phyloP scores from a whole-genome alignment of 2,329 filamentous ascomycete species.

The Aspergillus floridensis region DNA sequence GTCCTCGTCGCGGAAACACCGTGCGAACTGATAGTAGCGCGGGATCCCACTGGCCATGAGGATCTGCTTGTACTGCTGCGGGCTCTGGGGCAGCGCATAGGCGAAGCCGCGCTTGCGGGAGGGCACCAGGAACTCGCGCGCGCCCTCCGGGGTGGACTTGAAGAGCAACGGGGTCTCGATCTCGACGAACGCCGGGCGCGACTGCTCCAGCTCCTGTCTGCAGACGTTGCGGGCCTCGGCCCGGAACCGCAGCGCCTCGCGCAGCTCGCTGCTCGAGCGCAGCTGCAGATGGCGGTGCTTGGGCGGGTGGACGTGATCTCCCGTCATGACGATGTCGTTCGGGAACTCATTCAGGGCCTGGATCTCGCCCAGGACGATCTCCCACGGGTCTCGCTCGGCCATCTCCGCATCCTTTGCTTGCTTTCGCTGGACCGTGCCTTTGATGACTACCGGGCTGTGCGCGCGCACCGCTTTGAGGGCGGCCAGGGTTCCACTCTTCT shows the following conservation, averaged over 20 bases:
- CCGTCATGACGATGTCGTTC: slow-evolving; percentile 71
- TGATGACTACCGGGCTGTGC: slow-evolving; percentile 56
- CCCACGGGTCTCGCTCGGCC: slow-evolving; percentile 42
- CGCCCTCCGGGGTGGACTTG: slow-evolving; percentile 96
- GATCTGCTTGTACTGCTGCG: slow-evolving; percentile 98
- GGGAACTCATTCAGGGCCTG: slow-evolving; percentile 70
- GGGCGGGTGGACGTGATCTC: slow-evolving; percentile 70
- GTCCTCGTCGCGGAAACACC: slow-evolving; percentile 94
- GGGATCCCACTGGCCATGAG: slow-evolving; percentile 86
- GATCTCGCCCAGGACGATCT: slow-evolving; percentile 63
- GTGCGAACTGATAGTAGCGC: slow-evolving; percentile 87
- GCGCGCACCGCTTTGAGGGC: slow-evolving; percentile 46
- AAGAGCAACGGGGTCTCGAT: slow-evolving; percentile 93
- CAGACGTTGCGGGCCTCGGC: slow-evolving; percentile 56
- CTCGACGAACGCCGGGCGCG: slow-evolving; percentile 62
- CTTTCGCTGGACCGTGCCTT: slow-evolving; percentile 48
- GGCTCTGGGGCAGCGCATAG: slow-evolving; percentile 92
- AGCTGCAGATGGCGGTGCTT: slow-evolving; percentile 81
- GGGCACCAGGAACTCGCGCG: slow-evolving; percentile 89
- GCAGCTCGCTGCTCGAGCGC: slow-evolving; percentile 67
- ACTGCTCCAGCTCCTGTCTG: slow-evolving; percentile 54
- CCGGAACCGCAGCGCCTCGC: slow-evolving; percentile 69
- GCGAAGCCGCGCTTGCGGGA: slow-evolving; percentile 72
- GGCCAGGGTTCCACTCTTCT: slow-evolving; percentile 36
- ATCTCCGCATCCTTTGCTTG: slow-evolving; percentile 33